Evolutionary conservation across 2,329 filamentous ascomycete species (phyloP).

Genomic region (Trichoderma aggressivum): DNA sequence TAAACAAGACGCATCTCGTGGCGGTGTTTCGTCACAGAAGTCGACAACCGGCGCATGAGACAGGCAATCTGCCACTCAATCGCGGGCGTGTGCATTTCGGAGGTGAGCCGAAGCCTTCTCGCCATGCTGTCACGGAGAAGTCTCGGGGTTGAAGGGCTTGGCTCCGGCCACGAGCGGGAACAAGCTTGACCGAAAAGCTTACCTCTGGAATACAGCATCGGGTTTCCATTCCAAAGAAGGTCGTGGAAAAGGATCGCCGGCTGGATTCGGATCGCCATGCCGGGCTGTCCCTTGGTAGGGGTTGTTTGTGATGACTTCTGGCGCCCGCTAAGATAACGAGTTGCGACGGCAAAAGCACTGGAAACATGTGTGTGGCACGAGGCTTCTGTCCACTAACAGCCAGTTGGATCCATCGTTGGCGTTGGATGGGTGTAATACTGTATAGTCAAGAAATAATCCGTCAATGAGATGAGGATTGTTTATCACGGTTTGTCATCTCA

Average conservation of each 20-base stretch:
- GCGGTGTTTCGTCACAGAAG: not conserved
- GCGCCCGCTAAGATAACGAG: not conserved
- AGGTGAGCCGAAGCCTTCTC: not conserved
- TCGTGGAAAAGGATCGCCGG: not conserved
- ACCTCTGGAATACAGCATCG: not conserved
- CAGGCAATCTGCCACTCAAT: not conserved
- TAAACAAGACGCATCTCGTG: not conserved
- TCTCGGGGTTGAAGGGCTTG: not conserved
- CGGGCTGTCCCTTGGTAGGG: not conserved
- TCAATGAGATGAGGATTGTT: not conserved
- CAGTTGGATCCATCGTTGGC: not conserved
- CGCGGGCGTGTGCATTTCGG: not conserved
- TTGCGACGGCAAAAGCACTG: not conserved
- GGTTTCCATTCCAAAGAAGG: not conserved
- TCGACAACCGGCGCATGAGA: not conserved
- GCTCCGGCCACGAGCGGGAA: not conserved
- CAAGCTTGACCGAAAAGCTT: not conserved
- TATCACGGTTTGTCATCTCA: not conserved
- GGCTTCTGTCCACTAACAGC: not conserved
- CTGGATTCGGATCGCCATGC: not conserved
- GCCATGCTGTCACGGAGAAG: not conserved
- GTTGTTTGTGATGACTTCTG: not conserved
- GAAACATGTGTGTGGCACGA: not conserved
- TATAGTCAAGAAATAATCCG: not conserved
- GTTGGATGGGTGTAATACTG: not conserved